Evolutionary conservation across 441 rosid species (phyloP).

Genomic region (Populus hybrid): DNA sequence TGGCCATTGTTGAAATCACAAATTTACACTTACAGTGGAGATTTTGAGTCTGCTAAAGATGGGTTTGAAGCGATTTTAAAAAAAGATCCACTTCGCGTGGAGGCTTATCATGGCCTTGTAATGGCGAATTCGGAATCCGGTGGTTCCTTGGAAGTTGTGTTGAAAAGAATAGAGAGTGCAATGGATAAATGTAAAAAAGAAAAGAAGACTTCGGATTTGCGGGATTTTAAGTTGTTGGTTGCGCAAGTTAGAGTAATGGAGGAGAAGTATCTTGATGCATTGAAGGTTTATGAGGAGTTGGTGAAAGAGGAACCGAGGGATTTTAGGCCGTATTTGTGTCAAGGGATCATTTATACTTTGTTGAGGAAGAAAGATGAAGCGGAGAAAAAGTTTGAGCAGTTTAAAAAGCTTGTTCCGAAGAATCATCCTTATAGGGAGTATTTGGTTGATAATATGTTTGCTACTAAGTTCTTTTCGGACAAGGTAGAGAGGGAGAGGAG

Average conservation of each 20-base stretch:
- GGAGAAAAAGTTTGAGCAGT: constrained; percentile 70
- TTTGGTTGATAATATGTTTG: constrained; percentile 62
- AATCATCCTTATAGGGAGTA: constrained; percentile 80
- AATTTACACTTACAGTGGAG: constrained; percentile 55
- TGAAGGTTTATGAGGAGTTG: constrained; percentile 70
- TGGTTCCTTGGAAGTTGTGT: constrained; percentile 33
- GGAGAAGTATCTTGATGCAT: constrained; percentile 60
- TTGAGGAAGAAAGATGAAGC: constrained; percentile 75
- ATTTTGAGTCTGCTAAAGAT: too few species aligned
- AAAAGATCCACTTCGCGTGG: constrained; percentile 68
- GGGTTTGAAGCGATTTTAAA: constrained; percentile 62
- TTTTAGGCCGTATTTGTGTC: constrained; percentile 85
- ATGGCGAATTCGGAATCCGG: constrained; percentile 61
- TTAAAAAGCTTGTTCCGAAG: constrained; percentile 66
- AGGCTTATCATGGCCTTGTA: constrained; percentile 81
- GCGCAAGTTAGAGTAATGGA: constrained; percentile 74
- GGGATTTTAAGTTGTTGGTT: constrained; percentile 74
- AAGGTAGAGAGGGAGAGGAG: constrained; percentile 47
- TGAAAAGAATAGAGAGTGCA: constrained; percentile 54
- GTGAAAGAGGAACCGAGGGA: constrained; percentile 86
- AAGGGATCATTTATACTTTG: constrained; percentile 72
- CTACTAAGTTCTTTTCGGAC: constrained; percentile 50
- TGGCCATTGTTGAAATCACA: constrained; percentile 72
- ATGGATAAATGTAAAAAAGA: constrained; percentile 71
- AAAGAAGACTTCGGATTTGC: constrained; percentile 46